Evolutionary conservation across 2,329 filamentous ascomycete species (phyloP).

Genomic region (Cladosporium sp.): DNA sequence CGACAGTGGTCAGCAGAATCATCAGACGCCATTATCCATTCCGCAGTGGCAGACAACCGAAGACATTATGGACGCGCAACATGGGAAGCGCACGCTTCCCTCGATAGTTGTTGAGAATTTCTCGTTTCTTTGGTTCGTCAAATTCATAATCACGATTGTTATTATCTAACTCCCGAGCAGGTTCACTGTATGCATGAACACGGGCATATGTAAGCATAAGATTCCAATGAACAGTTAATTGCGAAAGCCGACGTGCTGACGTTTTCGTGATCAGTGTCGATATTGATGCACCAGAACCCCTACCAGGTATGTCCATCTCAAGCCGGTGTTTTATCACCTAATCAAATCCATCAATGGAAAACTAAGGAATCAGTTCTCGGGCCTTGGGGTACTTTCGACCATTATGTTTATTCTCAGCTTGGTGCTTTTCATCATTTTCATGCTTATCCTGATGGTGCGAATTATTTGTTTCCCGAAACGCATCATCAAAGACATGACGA

Average conservation of each 20-base stretch:
- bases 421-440: conserved; percentile 15
- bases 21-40: not conserved
- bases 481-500: conserved; percentile 9
- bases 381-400: conserved; percentile 16
- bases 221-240: not conserved
- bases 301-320: conserved; percentile 13
- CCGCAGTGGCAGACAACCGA: not conserved
- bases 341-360: not conserved
- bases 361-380: conserved; percentile 13
- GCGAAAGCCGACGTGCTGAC: not conserved
- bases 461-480: conserved; percentile 12
- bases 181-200: conserved; percentile 18
- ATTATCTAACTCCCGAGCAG: not conserved
- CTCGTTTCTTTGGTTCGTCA: conserved; percentile 13
- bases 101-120: conserved; percentile 14
- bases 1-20: not conserved
- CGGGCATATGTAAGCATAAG: conserved; percentile 11
- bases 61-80: not conserved
- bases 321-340: not conserved
- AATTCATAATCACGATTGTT: not conserved
- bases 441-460: conserved; percentile 13
- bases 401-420: conserved; percentile 19
- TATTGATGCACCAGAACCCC: conserved; percentile 16
- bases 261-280: conserved; percentile 6
- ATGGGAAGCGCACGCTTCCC: not conserved